phyloP scores from a whole-genome alignment of 352 stramenopile genomes.

The Globisporangium apiculatum region DNA sequence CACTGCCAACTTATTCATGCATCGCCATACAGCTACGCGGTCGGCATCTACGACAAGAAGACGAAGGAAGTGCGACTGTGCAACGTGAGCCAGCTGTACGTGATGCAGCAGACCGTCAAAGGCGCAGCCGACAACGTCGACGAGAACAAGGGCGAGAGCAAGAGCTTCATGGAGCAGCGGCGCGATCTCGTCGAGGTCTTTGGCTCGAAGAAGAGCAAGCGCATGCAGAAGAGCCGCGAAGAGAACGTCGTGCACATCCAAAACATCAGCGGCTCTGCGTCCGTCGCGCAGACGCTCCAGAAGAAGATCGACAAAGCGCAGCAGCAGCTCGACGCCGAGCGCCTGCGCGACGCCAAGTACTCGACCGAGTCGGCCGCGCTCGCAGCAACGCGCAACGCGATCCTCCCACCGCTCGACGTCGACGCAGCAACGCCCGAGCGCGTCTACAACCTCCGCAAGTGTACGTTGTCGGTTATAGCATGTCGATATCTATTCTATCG shows the following conservation, averaged over 20 bases:
- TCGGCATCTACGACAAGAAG: constrained; percentile 74
- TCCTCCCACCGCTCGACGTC: constrained; percentile 64
- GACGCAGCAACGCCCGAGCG: constrained; percentile 68
- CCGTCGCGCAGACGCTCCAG: constrained; percentile 61
- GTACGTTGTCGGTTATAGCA: constrained; percentile 20
- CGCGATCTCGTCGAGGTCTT: constrained; percentile 75
- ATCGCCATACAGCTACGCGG: constrained; percentile 34
- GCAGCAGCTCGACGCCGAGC: constrained; percentile 39
- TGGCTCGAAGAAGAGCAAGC: constrained; percentile 79
- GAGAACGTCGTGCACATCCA: constrained; percentile 78
- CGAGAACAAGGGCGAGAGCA: constrained; percentile 48
- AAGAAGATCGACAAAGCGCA: constrained; percentile 66
- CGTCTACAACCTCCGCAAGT: constrained; percentile 77
- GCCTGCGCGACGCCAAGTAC: constrained; percentile 41
- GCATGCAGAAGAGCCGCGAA: constrained; percentile 75
- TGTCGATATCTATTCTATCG: no score
- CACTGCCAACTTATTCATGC: not conserved
- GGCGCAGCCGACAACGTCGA: constrained; percentile 58
- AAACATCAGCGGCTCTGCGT: constrained; percentile 65
- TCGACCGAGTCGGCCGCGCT: constrained; percentile 48
- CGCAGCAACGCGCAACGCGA: constrained; percentile 45
- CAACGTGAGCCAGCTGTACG: constrained; percentile 80
- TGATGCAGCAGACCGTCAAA: constrained; percentile 82
- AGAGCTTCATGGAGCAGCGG: constrained; percentile 61
- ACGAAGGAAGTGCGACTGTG: constrained; percentile 65